A percentile compares a stretch with the other conserved stretches of the same genome.
Conservation (phyloP, 805 yeast species). For the Geotrichum ghanense region DNA sequence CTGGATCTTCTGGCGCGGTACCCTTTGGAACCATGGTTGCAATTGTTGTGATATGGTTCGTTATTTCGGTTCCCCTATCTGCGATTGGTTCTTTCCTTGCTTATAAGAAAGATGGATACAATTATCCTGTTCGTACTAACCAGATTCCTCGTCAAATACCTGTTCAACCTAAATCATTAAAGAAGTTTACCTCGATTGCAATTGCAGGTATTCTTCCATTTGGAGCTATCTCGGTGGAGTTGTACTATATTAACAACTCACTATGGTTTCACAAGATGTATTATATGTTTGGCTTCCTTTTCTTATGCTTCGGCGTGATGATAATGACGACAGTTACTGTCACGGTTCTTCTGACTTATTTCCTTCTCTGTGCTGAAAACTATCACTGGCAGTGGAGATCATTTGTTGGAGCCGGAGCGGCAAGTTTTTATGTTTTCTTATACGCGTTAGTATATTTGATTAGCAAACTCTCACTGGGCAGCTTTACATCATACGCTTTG, state of each 20-base stretch:
- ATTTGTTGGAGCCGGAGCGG: constrained; percentile 76
- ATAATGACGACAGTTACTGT: constrained; percentile 69
- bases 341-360: constrained; percentile 69
- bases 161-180: constrained; percentile 73
- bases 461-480: constrained; percentile 51
- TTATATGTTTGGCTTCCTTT: constrained; percentile 96
- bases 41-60: constrained; percentile 72
- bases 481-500: constrained; percentile 62
- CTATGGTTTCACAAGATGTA: constrained; percentile 88
- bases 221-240: constrained; percentile 88
- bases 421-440: constrained; percentile 70
- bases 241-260: constrained; percentile 83
- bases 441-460: constrained; percentile 54
- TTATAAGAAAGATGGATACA: constrained; percentile 43
- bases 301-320: constrained; percentile 79
- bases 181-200: constrained; percentile 52
- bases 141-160: constrained; percentile 97
- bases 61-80: constrained; percentile 75
- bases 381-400: constrained; percentile 98
- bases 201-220: constrained; percentile 89
- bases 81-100: constrained; percentile 74
- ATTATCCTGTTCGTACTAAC: constrained; percentile 79
- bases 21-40: constrained; percentile 86
- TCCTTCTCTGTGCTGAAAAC: constrained; percentile 79
- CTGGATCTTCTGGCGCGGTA: constrained; percentile 83